phyloP scores from a whole-genome alignment of 495 filamentous ascomycete genomes.

The Talaromyces thailandensis region DNA sequence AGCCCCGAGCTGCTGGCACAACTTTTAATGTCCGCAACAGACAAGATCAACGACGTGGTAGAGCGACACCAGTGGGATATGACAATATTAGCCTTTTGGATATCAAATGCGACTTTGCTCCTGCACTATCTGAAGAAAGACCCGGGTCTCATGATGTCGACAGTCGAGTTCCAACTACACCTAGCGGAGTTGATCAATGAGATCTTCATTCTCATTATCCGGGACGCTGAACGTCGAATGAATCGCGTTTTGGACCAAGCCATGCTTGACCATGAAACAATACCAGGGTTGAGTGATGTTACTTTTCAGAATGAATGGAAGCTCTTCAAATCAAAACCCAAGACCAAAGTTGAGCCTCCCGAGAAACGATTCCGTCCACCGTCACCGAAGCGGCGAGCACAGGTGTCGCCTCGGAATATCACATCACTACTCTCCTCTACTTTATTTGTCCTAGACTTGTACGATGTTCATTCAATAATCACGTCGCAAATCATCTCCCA shows the following conservation, averaged over 20 bases:
- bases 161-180: conserved; percentile 83
- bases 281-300: conserved; percentile 92
- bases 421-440: conserved; percentile 96
- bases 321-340: conserved; percentile 81
- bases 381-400: conserved; percentile 87
- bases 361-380: conserved; percentile 90
- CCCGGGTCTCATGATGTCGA: conserved; percentile 67
- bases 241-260: conserved; percentile 89
- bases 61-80: conserved; percentile 97
- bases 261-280: conserved; percentile 97
- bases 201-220: conserved; percentile 96
- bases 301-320: conserved; percentile 98
- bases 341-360: conserved; percentile 73
- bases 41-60: conserved; percentile 93
- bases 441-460: conserved; percentile 93
- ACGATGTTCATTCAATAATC: conserved; percentile 97
- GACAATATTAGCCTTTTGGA: conserved; percentile 98
- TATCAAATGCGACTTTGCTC: conserved; percentile 91
- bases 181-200: conserved; percentile 94
- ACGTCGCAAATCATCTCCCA: conserved; percentile 86
- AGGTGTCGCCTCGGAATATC: conserved; percentile 87
- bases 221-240: conserved; percentile 94
- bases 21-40: conserved; percentile 77
- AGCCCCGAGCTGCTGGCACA: conserved; percentile 74
- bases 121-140: conserved; percentile 98